Percentiles rank a stretch among this genome's conserved stretches.
phyloP scores from a whole-genome alignment of 208 protist species.

The Trichomonas gallinae region DNA sequence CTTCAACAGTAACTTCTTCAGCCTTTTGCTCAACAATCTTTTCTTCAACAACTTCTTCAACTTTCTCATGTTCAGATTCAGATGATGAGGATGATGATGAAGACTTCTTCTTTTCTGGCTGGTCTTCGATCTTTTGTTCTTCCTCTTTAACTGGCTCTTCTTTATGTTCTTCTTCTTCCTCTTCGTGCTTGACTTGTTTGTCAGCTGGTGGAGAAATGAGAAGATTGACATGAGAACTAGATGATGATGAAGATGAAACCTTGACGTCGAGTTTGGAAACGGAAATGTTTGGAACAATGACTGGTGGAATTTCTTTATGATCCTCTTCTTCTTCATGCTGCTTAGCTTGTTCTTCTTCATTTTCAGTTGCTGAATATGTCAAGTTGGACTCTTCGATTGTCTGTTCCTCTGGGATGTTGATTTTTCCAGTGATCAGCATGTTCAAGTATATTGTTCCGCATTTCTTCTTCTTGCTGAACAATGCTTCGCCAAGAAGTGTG shows the following conservation, averaged over 20 bases:
- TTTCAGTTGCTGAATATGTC: background rate
- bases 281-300: background rate
- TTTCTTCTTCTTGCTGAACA: background rate
- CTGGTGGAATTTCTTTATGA: background rate
- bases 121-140: background rate
- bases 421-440: background rate
- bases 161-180: background rate
- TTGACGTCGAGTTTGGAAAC: background rate
- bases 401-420: background rate
- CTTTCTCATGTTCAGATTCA: background rate
- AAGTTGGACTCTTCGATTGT: background rate
- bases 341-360: background rate
- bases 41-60: background rate
- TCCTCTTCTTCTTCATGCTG: too few relatives aligned
- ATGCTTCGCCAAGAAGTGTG: background rate
- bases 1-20: background rate
- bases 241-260: background rate
- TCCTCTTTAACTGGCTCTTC: background rate
- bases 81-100: background rate
- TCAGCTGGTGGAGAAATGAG: background rate
- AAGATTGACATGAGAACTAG: background rate
- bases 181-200: background rate
- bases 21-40: background rate
- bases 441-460: background rate
- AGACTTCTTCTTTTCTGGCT: background rate